These are phyloP conservation scores for Monosporascus sp. DNA, from an alignment of 2,329 filamentous ascomycete species.

Conservation along the genomic window DNA sequence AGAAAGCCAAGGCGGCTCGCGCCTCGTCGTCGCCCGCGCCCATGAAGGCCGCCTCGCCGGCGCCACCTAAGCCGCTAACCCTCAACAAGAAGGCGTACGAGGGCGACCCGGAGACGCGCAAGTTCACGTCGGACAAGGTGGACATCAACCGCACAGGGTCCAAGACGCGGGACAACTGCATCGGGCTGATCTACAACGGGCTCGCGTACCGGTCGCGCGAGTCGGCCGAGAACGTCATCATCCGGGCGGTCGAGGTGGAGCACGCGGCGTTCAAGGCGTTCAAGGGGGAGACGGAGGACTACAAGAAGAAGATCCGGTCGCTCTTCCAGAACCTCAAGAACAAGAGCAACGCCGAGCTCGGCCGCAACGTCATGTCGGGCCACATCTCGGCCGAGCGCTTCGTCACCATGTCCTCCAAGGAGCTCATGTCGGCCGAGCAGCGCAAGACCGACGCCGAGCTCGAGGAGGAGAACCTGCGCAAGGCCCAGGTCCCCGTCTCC, in stretches of 20 bases:
- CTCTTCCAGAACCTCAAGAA: conserved; percentile 94
- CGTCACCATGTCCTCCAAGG: conserved; percentile 81
- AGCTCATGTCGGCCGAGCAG: conserved; percentile 83
- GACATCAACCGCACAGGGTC: conserved; percentile 72
- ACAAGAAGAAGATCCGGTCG: conserved; percentile 84
- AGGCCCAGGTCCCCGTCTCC: conserved; percentile 87
- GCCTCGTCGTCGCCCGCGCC: conserved; percentile 48
- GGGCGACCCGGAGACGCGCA: conserved; percentile 72
- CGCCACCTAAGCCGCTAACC: conserved; percentile 43
- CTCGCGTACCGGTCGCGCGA: conserved; percentile 67
- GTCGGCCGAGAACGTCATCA: conserved; percentile 65
- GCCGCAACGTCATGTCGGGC: conserved; percentile 68
- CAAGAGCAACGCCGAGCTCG: conserved; percentile 76
- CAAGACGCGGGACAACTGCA: conserved; percentile 71
- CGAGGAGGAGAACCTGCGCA: conserved; percentile 91
- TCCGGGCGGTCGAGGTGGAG: conserved; percentile 77
- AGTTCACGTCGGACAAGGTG: conserved; percentile 74
- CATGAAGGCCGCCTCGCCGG: conserved; percentile 29
- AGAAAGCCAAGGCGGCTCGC: conserved; percentile 44
- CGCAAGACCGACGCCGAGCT: conserved; percentile 70
- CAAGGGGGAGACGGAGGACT: conserved; percentile 67
- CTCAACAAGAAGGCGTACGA: conserved; percentile 46
- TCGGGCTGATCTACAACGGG: conserved; percentile 91
- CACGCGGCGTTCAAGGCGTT: conserved; percentile 65
- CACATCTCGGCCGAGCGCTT: conserved; percentile 69